Evolutionary conservation across 2,329 filamentous ascomycete genomes (phyloP).

Genomic region (Colletotrichum paranaense): DNA sequence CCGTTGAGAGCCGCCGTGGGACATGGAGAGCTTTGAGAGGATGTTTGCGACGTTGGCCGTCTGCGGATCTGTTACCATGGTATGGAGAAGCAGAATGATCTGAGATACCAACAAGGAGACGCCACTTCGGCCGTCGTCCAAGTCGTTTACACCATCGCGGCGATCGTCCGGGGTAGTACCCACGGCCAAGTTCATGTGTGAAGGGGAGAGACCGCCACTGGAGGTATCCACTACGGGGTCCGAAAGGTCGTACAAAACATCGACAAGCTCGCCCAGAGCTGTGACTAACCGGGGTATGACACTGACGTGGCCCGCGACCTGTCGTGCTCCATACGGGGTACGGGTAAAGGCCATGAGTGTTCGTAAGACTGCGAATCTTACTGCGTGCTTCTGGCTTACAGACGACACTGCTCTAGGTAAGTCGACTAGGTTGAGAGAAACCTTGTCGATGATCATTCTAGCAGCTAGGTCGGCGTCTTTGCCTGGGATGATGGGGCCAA

Average conservation of each 20-base stretch:
- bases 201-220: constrained; percentile 3
- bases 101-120: constrained; percentile 61
- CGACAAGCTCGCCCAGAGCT: constrained; percentile 72
- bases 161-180: constrained; percentile 21
- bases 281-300: constrained; percentile 81
- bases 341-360: constrained; percentile 70
- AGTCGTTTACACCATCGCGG: constrained; percentile 18
- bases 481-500: constrained; percentile 71
- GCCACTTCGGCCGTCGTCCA: constrained; percentile 22
- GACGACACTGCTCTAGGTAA: constrained; percentile 57
- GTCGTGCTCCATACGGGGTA: constrained; percentile 70
- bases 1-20: constrained; percentile 81
- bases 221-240: constrained; percentile 13
- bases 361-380: constrained; percentile 60
- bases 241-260: constrained; percentile 73
- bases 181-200: constrained; percentile 25
- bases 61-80: constrained; percentile 59
- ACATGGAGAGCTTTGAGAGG: constrained; percentile 75
- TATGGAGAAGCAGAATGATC: constrained; percentile 62
- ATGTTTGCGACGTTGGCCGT: constrained; percentile 68
- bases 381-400: constrained; percentile 51
- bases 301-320: constrained; percentile 75
- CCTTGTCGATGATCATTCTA: constrained; percentile 66
- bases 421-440: constrained; percentile 72
- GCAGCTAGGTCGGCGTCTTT: constrained; percentile 57